These are phyloP conservation scores for Candida ovalis DNA, from an alignment of 805 yeast species.

Conservation along the genomic window DNA sequence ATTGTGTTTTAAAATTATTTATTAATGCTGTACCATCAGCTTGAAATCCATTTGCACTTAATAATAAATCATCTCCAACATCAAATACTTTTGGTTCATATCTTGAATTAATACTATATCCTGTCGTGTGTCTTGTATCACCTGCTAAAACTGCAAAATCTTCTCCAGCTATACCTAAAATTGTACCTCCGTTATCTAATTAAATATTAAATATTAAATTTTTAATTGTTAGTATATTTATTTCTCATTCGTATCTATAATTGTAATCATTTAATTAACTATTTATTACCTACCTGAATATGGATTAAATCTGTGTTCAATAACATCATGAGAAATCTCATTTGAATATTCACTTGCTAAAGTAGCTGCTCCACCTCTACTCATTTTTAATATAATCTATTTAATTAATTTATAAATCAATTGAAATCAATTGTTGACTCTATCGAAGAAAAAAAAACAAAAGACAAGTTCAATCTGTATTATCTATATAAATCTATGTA, in stretches of 20 bases:
- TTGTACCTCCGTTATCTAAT: constrained; percentile 90
- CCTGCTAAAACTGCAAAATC: constrained; percentile 97
- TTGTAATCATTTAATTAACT: neutral
- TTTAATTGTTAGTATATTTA: neutral
- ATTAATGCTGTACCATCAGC: constrained; percentile 91
- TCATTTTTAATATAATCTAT: constrained; percentile 6
- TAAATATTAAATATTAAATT: neutral
- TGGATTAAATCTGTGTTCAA: constrained; percentile 90
- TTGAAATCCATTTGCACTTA: constrained; percentile 94
- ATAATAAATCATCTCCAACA: constrained; percentile 81
- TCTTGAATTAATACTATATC: constrained; percentile 90
- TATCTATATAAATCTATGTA: no score
- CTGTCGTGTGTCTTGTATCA: constrained; percentile 95
- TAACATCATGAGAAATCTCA: constrained; percentile 55
- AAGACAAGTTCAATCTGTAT: no score
- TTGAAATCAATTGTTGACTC: neutral
- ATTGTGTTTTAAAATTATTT: constrained; percentile 61
- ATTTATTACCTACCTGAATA: constrained; percentile 48
- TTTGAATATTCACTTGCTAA: constrained; percentile 66
- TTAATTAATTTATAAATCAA: neutral
- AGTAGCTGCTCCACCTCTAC: constrained; percentile 30
- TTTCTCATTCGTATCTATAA: no score
- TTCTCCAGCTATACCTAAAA: constrained; percentile 95
- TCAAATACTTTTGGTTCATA: constrained; percentile 86
- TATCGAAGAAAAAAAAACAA: neutral